Conservation (phyloP, 768 basidiomycete genomes). For the Mycena polygramma region DNA sequence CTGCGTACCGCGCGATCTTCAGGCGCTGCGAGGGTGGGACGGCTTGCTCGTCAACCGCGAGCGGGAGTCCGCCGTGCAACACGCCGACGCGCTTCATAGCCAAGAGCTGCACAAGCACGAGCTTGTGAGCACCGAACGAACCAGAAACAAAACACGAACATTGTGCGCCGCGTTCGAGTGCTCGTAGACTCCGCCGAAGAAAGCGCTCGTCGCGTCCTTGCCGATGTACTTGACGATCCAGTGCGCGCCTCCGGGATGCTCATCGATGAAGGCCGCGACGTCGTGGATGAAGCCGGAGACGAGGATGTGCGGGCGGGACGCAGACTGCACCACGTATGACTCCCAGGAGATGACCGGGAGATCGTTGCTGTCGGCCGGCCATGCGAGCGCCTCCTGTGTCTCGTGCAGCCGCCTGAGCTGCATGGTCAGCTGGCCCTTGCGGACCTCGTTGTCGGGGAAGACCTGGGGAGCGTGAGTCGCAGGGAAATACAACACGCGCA, state of each 20-base stretch:
- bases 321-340: constrained; percentile 83
- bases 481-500: not conserved
- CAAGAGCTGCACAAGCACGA: constrained; percentile 54
- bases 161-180: constrained; percentile 93
- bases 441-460: constrained; percentile 69
- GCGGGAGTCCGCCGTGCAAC: constrained; percentile 69
- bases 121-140: too few species aligned
- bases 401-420: constrained; percentile 89
- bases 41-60: constrained; percentile 68
- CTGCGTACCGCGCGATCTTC: constrained; percentile 72
- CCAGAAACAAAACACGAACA: constrained; percentile 52
- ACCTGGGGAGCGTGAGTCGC: constrained; percentile 44
- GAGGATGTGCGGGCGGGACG: constrained; percentile 85
- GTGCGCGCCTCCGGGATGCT: constrained; percentile 93
- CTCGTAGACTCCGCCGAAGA: constrained; percentile 93
- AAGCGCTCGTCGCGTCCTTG: constrained; percentile 92
- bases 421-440: constrained; percentile 96
- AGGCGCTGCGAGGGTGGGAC: constrained; percentile 82
- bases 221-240: constrained; percentile 88
- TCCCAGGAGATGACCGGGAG: constrained; percentile 90
- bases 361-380: constrained; percentile 83
- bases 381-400: too few species aligned
- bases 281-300: constrained; percentile 96
- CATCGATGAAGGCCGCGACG: constrained; percentile 84
- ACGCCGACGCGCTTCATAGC: constrained; percentile 77